Conservation (phyloP, 1,284 basidiomycete genomes). For the Malassezia caprae region DNA sequence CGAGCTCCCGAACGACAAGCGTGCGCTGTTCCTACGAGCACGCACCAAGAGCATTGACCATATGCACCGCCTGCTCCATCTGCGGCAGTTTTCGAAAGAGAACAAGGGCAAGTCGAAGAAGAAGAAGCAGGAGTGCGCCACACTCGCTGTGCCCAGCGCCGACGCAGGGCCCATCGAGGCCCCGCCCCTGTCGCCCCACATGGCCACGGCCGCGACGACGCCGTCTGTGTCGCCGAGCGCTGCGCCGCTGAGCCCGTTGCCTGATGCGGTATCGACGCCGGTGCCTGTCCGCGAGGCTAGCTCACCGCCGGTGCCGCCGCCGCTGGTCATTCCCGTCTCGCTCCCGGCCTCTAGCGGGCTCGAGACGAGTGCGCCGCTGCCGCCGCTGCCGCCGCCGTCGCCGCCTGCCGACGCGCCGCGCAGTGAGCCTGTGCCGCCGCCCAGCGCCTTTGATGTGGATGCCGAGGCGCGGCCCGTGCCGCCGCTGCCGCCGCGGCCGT, state of each 20-base stretch:
- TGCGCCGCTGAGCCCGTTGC: not conserved
- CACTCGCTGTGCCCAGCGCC: not conserved
- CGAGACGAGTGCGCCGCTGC: not conserved
- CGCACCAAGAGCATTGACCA: slow-evolving; percentile 19
- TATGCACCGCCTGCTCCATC: slow-evolving; percentile 7
- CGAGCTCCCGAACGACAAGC: not conserved
- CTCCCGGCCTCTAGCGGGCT: not conserved
- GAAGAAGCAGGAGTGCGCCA: not conserved
- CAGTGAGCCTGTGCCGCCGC: not conserved
- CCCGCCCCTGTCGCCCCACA: not conserved
- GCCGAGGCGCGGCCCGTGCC: not conserved
- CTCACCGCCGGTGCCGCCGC: not conserved
- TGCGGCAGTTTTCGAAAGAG: slow-evolving; percentile 11
- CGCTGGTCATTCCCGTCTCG: not conserved
- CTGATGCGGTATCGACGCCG: not conserved
- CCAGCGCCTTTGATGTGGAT: not conserved
- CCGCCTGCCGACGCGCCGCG: not conserved
- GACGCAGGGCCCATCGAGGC: not conserved
- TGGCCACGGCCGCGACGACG: not conserved
- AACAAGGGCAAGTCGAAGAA: slow-evolving; percentile 1
- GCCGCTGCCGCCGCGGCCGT: not conserved
- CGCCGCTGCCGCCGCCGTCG: not conserved
- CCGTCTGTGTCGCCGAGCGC: not conserved
- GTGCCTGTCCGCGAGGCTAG: not conserved
- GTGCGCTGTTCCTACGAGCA: slow-evolving; percentile 12